A percentile compares a stretch with the other conserved stretches of the same genome.
Conservation (phyloP, 2,329 filamentous ascomycete genomes). For the Cryphonectria carpinicola region DNA sequence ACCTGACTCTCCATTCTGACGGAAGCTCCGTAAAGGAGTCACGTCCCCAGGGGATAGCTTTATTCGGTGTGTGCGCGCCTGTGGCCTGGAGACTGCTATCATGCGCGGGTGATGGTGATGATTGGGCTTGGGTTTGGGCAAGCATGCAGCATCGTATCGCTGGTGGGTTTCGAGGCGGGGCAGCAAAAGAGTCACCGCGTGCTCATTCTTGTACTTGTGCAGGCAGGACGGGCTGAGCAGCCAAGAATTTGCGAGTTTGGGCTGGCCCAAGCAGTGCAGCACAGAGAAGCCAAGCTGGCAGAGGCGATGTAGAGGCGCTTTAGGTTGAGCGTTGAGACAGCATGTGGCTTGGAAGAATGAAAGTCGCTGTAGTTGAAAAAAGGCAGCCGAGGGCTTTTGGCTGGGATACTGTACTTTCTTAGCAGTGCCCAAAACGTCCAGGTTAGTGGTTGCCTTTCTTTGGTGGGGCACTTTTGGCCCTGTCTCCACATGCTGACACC, state of each 20-base stretch:
- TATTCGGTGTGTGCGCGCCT: slow-evolving; percentile 9
- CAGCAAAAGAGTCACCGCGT: slow-evolving; percentile 24
- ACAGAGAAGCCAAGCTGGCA: background rate
- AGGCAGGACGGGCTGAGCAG: background rate
- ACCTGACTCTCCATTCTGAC: slow-evolving; percentile 39
- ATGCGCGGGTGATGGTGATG: slow-evolving; percentile 32
- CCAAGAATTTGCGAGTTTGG: background rate
- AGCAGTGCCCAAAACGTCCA: background rate
- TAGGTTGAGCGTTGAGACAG: background rate
- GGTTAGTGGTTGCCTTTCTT: background rate
- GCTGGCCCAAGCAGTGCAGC: background rate
- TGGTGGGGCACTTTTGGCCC: background rate
- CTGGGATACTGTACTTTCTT: slow-evolving; percentile 1
- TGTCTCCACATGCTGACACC: background rate
- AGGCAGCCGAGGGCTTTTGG: slow-evolving; percentile 9
- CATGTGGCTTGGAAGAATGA: slow-evolving; percentile 2
- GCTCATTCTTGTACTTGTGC: slow-evolving; percentile 22
- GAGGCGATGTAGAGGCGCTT: background rate
- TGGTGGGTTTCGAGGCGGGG: slow-evolving; percentile 28
- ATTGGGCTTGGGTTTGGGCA: slow-evolving; percentile 24
- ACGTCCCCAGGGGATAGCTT: slow-evolving; percentile 20
- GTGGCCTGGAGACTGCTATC: slow-evolving; percentile 35
- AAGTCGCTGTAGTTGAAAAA: slow-evolving; percentile 10
- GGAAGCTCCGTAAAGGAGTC: slow-evolving; percentile 29
- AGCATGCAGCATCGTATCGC: slow-evolving; percentile 30